Percentiles rank a stretch among this genome's conserved stretches.
Evolutionary conservation across 495 filamentous ascomycete species (phyloP).

Genomic region (Clavariopsis aquatica): DNA sequence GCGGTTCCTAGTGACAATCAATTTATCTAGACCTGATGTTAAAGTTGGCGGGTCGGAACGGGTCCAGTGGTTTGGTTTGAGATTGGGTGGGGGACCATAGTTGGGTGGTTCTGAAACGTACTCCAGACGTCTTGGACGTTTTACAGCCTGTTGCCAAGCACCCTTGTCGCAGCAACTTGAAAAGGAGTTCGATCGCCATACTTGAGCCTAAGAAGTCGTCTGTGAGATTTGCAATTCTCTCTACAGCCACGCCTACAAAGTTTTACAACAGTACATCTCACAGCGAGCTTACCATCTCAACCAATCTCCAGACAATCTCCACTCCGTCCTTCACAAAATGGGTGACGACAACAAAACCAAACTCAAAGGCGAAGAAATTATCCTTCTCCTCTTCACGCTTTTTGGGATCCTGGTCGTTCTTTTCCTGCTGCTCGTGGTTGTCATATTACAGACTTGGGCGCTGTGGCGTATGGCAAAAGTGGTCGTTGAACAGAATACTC

Average conservation of each 20-base stretch:
- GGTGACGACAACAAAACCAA: constrained; percentile 3
- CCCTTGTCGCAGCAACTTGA: neutral
- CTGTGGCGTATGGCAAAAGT: constrained; percentile 18
- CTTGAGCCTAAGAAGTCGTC: too few relatives aligned
- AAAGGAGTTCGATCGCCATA: neutral
- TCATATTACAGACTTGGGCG: constrained; percentile 20
- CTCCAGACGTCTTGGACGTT: constrained; percentile 1
- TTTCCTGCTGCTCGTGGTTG: constrained; percentile 20
- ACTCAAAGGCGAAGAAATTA: neutral
- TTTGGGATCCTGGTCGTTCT: constrained; percentile 28
- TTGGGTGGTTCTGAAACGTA: neutral
- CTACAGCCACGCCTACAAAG: too few relatives aligned
- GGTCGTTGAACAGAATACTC: constrained; percentile 25
- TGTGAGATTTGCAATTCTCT: neutral
- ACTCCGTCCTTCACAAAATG: too few relatives aligned
- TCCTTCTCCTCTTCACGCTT: constrained; percentile 26
- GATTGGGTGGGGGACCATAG: too few relatives aligned
- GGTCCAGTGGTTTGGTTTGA: too few relatives aligned
- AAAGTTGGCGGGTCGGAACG: too few relatives aligned
- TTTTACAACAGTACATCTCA: too few relatives aligned
- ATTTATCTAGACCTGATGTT: too few relatives aligned
- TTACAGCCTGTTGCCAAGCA: neutral
- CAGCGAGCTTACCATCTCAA: neutral
- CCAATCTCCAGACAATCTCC: neutral
- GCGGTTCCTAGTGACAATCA: too few relatives aligned